Conservation (phyloP, 2,329 filamentous ascomycete genomes). For the Tolypocladium capitatum region DNA sequence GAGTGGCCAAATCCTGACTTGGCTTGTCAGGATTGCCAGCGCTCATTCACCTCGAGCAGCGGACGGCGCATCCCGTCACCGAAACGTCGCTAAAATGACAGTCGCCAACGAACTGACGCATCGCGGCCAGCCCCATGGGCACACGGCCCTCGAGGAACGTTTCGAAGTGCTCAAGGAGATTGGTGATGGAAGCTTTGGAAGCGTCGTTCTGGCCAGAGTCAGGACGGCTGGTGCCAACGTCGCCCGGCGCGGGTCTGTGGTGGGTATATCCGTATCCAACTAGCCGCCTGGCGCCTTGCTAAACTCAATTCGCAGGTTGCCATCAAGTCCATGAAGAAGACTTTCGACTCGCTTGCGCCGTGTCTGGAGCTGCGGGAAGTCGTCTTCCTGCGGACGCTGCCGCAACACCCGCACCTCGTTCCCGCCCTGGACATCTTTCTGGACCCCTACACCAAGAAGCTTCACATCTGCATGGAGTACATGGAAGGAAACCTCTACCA, state of each 20-base stretch:
- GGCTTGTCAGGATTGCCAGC: background rate
- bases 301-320: conserved; percentile 53
- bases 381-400: conserved; percentile 85
- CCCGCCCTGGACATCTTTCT: conserved; percentile 96
- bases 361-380: conserved; percentile 93
- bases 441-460: conserved; percentile 87
- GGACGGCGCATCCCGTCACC: background rate
- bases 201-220: conserved; percentile 82
- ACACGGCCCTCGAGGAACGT: conserved; percentile 71
- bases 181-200: conserved; percentile 96
- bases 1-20: background rate
- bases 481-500: conserved; percentile 99
- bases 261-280: conserved; percentile 35
- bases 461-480: conserved; percentile 98
- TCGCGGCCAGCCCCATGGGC: conserved; percentile 47
- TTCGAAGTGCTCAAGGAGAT: conserved; percentile 98
- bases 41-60: background rate
- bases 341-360: conserved; percentile 79
- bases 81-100: conserved; percentile 1
- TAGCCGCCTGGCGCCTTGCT: conserved; percentile 2
- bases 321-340: conserved; percentile 99
- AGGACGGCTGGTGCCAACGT: conserved; percentile 80
- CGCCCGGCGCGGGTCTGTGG: conserved; percentile 81
- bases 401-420: conserved; percentile 82
- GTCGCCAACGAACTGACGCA: conserved; percentile 55